Conservation (phyloP, 176 grass and related monocot species). For the Bothriochloa decipiens region DNA sequence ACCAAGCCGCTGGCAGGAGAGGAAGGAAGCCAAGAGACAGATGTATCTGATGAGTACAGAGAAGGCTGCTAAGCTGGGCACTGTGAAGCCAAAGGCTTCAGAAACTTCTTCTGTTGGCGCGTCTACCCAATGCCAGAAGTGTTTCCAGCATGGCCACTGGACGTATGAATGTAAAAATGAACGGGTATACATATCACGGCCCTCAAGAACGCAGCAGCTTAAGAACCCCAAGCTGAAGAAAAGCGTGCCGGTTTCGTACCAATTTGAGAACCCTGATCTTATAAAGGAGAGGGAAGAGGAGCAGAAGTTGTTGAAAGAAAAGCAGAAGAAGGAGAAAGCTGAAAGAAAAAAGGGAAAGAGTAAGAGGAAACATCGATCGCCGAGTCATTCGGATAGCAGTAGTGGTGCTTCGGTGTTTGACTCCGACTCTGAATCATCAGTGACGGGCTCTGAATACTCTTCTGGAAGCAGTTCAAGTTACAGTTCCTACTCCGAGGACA, state of each 20-base stretch:
- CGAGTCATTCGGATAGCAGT: slow-evolving; percentile 53
- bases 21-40: slow-evolving; percentile 80
- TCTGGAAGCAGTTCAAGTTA: slow-evolving; percentile 74
- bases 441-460: slow-evolving; percentile 53
- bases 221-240: slow-evolving; percentile 85
- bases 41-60: slow-evolving; percentile 94
- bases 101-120: slow-evolving; percentile 39
- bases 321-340: slow-evolving; percentile 34
- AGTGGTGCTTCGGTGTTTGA: slow-evolving; percentile 79
- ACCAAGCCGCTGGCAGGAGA: slow-evolving; percentile 76
- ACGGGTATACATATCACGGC: slow-evolving; percentile 62
- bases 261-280: slow-evolving; percentile 69
- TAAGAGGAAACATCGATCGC: slow-evolving; percentile 61
- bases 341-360: slow-evolving; percentile 54
- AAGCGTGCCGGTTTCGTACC: slow-evolving; percentile 50
- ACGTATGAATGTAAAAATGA: slow-evolving; percentile 89
- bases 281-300: slow-evolving; percentile 55
- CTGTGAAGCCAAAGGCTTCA: slow-evolving; percentile 57
- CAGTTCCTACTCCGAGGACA: slow-evolving; percentile 72
- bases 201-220: slow-evolving; percentile 66
- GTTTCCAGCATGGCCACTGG: slow-evolving; percentile 81
- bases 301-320: slow-evolving; percentile 43
- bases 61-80: slow-evolving; percentile 64
- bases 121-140: slow-evolving; percentile 74
- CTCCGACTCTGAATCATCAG: slow-evolving; percentile 57